These are phyloP conservation scores for Boletus sp. DNA, from an alignment of 1,284 basidiomycete genomes.

Conservation along the genomic window DNA sequence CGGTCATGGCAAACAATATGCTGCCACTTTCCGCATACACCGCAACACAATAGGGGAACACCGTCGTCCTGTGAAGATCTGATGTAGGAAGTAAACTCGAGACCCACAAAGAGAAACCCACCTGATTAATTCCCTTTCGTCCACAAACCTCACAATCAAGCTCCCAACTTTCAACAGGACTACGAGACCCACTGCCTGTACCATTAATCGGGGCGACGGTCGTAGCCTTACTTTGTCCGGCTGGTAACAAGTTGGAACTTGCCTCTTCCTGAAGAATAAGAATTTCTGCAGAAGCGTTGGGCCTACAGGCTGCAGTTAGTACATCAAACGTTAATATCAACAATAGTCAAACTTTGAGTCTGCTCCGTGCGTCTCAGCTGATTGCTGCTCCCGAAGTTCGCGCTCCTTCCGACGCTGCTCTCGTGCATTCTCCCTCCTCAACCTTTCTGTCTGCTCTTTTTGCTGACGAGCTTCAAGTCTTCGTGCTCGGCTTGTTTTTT, in stretches of 20 bases:
- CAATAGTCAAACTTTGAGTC: slow-evolving; percentile 14
- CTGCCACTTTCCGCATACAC: slow-evolving; percentile 77
- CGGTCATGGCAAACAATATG: slow-evolving; percentile 75
- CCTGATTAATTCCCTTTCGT: slow-evolving; percentile 64
- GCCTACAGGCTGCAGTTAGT: slow-evolving; percentile 22
- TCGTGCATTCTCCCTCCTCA: slow-evolving; percentile 52
- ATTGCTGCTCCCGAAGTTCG: slow-evolving; percentile 36
- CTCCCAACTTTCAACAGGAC: slow-evolving; percentile 68
- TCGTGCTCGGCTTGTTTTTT: slow-evolving; percentile 58
- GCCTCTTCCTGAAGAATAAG: slow-evolving; percentile 3
- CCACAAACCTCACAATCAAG: slow-evolving; percentile 82
- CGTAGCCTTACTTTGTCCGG: slow-evolving; percentile 5
- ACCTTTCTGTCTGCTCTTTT: slow-evolving; percentile 60
- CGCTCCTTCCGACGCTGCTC: slow-evolving; percentile 51
- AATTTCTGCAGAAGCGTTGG: slow-evolving; percentile 4
- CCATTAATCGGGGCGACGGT: slow-evolving; percentile 21
- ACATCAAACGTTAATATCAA: neutral
- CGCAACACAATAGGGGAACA: slow-evolving; percentile 74
- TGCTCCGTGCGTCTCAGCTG: slow-evolving; percentile 6
- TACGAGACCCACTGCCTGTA: slow-evolving; percentile 42
- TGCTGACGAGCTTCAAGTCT: slow-evolving; percentile 60
- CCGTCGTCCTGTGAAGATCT: slow-evolving; percentile 59
- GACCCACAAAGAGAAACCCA: slow-evolving; percentile 32
- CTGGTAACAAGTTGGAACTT: neutral
- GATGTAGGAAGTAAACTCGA: slow-evolving; percentile 6